Base-by-base conservation (phyloP, 495 filamentous ascomycete genomes). In the Echria macrotheca region DNA sequence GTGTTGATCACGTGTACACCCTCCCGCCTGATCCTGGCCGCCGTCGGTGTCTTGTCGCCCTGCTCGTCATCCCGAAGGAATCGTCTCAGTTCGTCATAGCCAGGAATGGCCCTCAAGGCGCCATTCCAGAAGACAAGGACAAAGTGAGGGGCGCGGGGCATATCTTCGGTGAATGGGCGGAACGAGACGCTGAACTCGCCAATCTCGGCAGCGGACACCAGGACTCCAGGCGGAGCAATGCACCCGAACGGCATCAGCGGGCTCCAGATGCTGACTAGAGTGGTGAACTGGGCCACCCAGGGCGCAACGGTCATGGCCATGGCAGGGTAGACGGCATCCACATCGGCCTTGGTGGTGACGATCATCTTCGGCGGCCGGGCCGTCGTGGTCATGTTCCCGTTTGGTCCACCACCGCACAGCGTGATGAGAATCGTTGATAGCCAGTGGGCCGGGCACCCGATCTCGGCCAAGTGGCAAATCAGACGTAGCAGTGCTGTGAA, bases 401-500 rank as follows among this genome's bases (percentile, higher is more conserved):
- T 22, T n/a, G n/a, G n/a, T n/a, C n/a, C n/a, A n/a, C n/a, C n/a
- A n/a, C n/a, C n/a, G 4, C 60, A 47, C 10, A 71, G 50, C 31
- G 45, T 46, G 21, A 50, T 42, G 15, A 67, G 47, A 9, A 69
- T 39, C 4, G 23, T 28, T 1, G 65, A 61, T 5, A 65, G 53
- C 65, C 66, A 71, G 19, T 71, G 66, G 2, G 59, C 53, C 4
- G 66, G 63, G 37, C 69, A 71, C 10, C 69, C 68, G 9, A 64
- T 24, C 31, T 62, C 53, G 11, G 43, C 48, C n/a, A 66, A 42
- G 25, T 62, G 55, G 1, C 44, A 44, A 2, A 69, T 40, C n/a
- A 67, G 52, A 10, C 59, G 60, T 15, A 68, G 17, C 35, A 68
- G 59, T 17, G 39, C 50, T 1, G 58, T 63, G 18, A 64, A 49